A percentile compares a stretch with the other conserved stretches of the same genome.
Evolutionary conservation across 164 flowering plant species (phyloP).

Genomic region (Chloranthus sessilifolius): DNA sequence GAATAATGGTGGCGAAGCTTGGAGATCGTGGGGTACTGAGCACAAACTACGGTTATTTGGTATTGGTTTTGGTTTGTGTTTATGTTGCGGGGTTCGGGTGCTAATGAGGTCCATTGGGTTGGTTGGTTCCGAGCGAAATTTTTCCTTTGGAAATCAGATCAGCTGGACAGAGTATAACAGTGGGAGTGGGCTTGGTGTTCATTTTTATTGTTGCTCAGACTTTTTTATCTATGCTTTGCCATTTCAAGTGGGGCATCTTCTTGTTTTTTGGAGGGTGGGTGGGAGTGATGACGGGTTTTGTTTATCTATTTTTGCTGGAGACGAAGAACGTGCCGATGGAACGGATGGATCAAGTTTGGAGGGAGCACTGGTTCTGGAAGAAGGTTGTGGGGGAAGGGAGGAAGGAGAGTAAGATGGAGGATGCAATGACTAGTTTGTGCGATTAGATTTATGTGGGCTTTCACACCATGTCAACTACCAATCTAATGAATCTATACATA

Average conservation of each 20-base stretch:
- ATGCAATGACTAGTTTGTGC: no score
- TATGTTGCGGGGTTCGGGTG: conserved; percentile 24
- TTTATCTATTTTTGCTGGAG: conserved; percentile 22
- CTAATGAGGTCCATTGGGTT: conserved; percentile 30
- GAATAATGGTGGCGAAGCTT: conserved; percentile 17
- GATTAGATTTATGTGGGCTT: no score
- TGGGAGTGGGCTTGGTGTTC: conserved; percentile 20
- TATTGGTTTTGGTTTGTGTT: conserved; percentile 16
- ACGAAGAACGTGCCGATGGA: conserved; percentile 25
- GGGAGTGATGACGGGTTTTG: conserved; percentile 23
- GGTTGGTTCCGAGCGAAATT: conserved; percentile 29
- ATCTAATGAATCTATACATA: no score
- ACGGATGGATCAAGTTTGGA: conserved; percentile 22
- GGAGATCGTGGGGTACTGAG: conserved; percentile 19
- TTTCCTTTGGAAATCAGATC: conserved; percentile 27
- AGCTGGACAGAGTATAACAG: conserved; percentile 22
- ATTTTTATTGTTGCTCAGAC: conserved; percentile 26
- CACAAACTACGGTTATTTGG: conserved; percentile 13
- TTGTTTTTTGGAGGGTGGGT: conserved; percentile 35
- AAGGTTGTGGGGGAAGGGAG: conserved; percentile 6
- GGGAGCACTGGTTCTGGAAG: conserved; percentile 24
- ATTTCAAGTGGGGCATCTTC: conserved; percentile 24
- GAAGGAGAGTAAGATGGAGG: neutral
- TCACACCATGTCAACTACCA: no score
- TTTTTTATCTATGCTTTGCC: conserved; percentile 26